Evolutionary conservation across 2,329 filamentous ascomycete species (phyloP), one percentile per base, ranked within the genome.

Genomic region (Calonectria montana): DNA sequence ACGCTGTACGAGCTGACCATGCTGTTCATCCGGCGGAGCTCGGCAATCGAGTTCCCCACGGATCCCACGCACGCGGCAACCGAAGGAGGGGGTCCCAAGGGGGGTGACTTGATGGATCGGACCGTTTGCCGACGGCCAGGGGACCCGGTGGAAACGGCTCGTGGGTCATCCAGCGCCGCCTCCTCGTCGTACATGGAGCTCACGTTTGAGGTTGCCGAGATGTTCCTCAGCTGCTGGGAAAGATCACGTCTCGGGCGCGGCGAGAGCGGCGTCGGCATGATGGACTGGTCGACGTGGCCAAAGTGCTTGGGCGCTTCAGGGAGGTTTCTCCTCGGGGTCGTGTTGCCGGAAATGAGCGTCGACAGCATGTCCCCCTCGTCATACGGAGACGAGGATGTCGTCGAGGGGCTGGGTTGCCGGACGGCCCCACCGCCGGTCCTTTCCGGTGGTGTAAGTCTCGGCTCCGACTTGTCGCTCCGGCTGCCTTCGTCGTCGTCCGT

Each of bases 1-100:
- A 80, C 79, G 81, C 86, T 88, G 67, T 84, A 82, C 2, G 84
- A 82, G 76, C 85, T 88, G 53, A 88, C 77, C 65, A 86, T 81
- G 80, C 87, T 90, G 81, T 91, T 90, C 88, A 90, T 91, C 63
- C 88, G 84, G 12, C 89, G 85, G 68, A 91, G 86, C 79, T 89
- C 86, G 21, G 85, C 84, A 35, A 90, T 86, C 2, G 87, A 84
- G 71, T 80, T 81, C n/a, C 84, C 81, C 15, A 88, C 78, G 9
- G 78, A 78, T 12, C 71, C 67, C 67, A 71, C 53, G 35, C 64
- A 69, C 41, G 72, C 16, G 67, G 70, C 53, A 16, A 65, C 68
- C 35, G 72, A 66, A 37, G 73, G 63, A 21, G 47, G 76, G 18
- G 61, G 62, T 2, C 45, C 43, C 5, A 45, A 13, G 4, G 64